Conservation (phyloP, 2,329 filamentous ascomycete genomes). For the Westerdykella ornata region DNA sequence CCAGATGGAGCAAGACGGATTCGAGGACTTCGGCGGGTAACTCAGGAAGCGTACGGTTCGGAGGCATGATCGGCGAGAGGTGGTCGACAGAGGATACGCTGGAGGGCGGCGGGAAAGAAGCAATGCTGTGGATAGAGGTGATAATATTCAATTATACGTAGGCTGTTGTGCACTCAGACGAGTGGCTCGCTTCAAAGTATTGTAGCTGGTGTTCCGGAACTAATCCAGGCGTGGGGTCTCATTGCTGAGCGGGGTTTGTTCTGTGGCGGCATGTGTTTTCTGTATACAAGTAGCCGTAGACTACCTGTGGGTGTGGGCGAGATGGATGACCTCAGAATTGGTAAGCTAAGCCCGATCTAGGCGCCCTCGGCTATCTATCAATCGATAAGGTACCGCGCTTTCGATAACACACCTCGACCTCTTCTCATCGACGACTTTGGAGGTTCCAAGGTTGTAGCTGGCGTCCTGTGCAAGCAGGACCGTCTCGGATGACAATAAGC, state of each 20-base stretch:
- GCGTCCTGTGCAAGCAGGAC: background rate
- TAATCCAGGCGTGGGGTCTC: too few relatives aligned
- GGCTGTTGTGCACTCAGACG: too few relatives aligned
- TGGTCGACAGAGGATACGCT: background rate
- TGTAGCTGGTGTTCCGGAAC: too few relatives aligned
- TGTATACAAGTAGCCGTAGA: too few relatives aligned
- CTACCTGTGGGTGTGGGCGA: background rate
- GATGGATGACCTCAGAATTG: background rate
- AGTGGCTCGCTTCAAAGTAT: too few relatives aligned
- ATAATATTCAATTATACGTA: background rate
- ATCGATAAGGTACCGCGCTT: background rate
- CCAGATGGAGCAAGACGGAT: conserved; percentile 62
- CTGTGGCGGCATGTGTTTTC: too few relatives aligned
- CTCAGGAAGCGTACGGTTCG: conserved; percentile 16
- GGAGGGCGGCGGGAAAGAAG: background rate
- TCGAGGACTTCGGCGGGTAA: conserved; percentile 83
- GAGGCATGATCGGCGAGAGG: conserved; percentile 8
- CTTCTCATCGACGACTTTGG: background rate
- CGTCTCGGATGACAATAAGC: too few relatives aligned
- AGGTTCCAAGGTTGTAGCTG: too few relatives aligned
- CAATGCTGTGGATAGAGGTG: background rate
- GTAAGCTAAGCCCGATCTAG: background rate
- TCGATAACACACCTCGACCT: background rate
- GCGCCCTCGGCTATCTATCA: background rate
- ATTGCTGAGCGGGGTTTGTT: too few relatives aligned